Evolutionary conservation across 805 yeast genomes (phyloP).

Genomic region (Yarrowia sp.): DNA sequence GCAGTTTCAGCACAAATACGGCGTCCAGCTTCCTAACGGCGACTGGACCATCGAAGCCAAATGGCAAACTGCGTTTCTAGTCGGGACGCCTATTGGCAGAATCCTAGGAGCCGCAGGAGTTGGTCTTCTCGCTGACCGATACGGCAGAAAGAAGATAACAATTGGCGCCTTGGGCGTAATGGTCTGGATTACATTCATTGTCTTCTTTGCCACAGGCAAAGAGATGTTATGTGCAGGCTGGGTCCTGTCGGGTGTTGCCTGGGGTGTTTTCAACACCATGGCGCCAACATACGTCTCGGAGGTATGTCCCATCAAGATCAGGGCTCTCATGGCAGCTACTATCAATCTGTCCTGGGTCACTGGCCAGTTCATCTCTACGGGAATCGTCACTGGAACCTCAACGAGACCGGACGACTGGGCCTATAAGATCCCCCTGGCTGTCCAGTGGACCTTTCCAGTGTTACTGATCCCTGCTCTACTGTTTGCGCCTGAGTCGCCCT

Average conservation of each 20-base stretch:
- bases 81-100: conserved; percentile 43
- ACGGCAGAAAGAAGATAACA: conserved; percentile 47
- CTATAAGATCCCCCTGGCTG: conserved; percentile 54
- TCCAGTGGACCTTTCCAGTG: conserved; percentile 61
- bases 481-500: conserved; percentile 58
- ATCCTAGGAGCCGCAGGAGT: conserved; percentile 48
- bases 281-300: conserved; percentile 58
- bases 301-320: conserved; percentile 53
- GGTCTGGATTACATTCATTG: conserved; percentile 29
- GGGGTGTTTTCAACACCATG: conserved; percentile 56
- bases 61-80: conserved; percentile 37
- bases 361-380: conserved; percentile 57
- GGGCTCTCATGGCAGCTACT: conserved; percentile 50
- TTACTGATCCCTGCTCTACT: conserved; percentile 44
- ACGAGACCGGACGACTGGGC: conserved; percentile 40
- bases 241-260: conserved; percentile 44
- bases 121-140: conserved; percentile 46
- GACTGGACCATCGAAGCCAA: conserved; percentile 28
- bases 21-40: conserved; percentile 32
- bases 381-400: conserved; percentile 46
- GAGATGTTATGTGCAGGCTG: conserved; percentile 44
- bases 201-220: conserved; percentile 46
- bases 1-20: conserved; percentile 45
- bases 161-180: conserved; percentile 33
- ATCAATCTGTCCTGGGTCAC: conserved; percentile 54